phyloP scores from a whole-genome alignment of 371 early-diverging fungal genomes.

The Mortierella sp. region DNA sequence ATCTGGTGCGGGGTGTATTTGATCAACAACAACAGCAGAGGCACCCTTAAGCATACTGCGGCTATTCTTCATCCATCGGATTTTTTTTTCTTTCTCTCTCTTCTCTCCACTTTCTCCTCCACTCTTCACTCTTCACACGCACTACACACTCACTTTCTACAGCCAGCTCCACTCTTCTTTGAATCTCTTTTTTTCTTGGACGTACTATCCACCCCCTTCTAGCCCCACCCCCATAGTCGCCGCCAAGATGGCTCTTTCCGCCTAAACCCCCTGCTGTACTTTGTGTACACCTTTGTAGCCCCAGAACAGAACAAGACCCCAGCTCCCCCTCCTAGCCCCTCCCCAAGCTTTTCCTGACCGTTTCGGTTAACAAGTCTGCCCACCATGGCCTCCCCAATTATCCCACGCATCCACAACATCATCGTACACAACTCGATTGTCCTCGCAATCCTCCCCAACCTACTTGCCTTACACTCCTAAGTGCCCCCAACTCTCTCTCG shows the following conservation, averaged over 20 bases:
- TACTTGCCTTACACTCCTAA: constrained; percentile 49
- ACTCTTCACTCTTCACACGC: constrained; percentile 7
- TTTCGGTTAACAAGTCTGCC: constrained; percentile 34
- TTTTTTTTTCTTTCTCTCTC: background rate
- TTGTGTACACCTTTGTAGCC: constrained; percentile 16
- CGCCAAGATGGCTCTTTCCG: constrained; percentile 41
- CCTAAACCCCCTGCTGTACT: constrained; percentile 31
- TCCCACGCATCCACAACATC: constrained; percentile 17
- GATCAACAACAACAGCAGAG: too few species aligned
- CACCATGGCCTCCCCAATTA: constrained; percentile 48
- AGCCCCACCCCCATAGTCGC: background rate
- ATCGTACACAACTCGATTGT: constrained; percentile 3
- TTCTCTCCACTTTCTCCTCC: constrained; percentile 6
- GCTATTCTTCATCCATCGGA: too few species aligned
- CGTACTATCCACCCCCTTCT: constrained; percentile 34
- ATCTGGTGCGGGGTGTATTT: too few species aligned
- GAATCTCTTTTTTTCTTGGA: constrained; percentile 24
- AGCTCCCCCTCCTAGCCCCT: background rate
- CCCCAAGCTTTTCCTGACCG: constrained; percentile 20
- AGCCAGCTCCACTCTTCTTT: background rate
- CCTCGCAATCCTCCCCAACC: constrained; percentile 1
- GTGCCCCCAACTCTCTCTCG: background rate
- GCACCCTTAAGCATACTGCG: too few species aligned
- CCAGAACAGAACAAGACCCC: constrained; percentile 18
- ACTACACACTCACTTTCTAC: background rate